Conservation (phyloP, 345 rosid species). For the Noccaea bulbosa region DNA sequence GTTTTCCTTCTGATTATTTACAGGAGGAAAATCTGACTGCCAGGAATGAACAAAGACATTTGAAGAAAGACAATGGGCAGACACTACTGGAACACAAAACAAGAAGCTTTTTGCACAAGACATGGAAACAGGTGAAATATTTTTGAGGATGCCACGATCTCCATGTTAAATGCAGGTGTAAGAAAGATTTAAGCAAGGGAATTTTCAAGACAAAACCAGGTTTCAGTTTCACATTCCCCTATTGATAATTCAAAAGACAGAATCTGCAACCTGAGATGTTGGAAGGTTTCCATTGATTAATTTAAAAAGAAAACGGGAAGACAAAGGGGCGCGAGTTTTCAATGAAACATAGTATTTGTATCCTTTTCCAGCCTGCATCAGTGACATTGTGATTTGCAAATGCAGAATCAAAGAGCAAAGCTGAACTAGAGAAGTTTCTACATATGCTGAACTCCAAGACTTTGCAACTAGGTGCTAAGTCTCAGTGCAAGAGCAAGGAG, state of each 20-base stretch:
- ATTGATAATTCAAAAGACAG: conserved; percentile 11
- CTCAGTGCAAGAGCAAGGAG: conserved; percentile 20
- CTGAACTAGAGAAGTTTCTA: conserved; percentile 32
- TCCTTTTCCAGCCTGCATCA: conserved; percentile 41
- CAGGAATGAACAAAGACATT: conserved; percentile 9
- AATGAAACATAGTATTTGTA: conserved; percentile 23
- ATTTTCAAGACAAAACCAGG: conserved; percentile 22
- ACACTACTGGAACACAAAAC: conserved; percentile 25
- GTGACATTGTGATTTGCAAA: conserved; percentile 35
- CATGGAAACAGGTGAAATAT: conserved; percentile 6
- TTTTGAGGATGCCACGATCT: conserved; percentile 16
- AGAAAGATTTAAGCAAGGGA: background rate
- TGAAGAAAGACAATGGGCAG: conserved; percentile 6
- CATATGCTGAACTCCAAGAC: conserved; percentile 32
- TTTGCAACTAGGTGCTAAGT: conserved; percentile 42
- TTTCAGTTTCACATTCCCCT: conserved; percentile 4
- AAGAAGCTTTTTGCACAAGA: conserved; percentile 15
- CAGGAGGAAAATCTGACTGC: conserved; percentile 10
- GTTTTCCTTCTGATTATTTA: conserved; percentile 19
- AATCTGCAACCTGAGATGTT: conserved; percentile 27
- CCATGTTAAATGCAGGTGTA: conserved; percentile 7
- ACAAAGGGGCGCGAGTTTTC: background rate
- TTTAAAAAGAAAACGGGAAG: background rate
- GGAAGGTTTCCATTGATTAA: conserved; percentile 21
- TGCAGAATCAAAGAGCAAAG: conserved; percentile 40